Evolutionary conservation across 2,329 filamentous ascomycete genomes (phyloP).

Genomic region (Fusarium robinianum): DNA sequence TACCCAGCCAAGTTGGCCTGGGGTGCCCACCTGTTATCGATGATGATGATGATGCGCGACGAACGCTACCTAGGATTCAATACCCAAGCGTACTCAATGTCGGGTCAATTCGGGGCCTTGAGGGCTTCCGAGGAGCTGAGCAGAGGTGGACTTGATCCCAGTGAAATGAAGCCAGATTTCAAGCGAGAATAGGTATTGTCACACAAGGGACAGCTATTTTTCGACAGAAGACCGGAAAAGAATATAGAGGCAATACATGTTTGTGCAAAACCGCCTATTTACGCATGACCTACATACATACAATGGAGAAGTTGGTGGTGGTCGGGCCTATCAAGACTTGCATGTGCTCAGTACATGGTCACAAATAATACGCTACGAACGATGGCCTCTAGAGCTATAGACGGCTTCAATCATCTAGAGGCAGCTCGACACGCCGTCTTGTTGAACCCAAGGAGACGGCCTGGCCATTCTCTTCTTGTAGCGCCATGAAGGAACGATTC

Average conservation of each 20-base stretch:
- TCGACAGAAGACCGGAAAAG: slow-evolving; percentile 23
- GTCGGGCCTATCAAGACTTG: neutral
- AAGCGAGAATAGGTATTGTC: slow-evolving; percentile 26
- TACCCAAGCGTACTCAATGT: slow-evolving; percentile 23
- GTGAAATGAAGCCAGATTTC: slow-evolving; percentile 24
- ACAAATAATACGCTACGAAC: too few species aligned
- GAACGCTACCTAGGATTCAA: slow-evolving; percentile 28
- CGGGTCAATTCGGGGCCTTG: slow-evolving; percentile 11
- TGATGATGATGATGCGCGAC: slow-evolving; percentile 34
- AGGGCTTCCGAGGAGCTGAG: slow-evolving; percentile 16
- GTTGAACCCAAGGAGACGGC: too few species aligned
- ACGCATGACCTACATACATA: too few species aligned
- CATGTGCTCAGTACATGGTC: too few species aligned
- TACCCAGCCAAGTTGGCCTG: slow-evolving; percentile 17
- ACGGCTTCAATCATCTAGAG: too few species aligned
- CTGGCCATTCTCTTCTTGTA: too few species aligned
- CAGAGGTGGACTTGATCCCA: slow-evolving; percentile 10
- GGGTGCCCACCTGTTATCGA: slow-evolving; percentile 21
- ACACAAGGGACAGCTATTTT: slow-evolving; percentile 13
- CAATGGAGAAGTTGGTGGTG: neutral
- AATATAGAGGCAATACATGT: slow-evolving; percentile 30
- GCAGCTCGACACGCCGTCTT: too few species aligned
- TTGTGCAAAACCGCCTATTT: slow-evolving; percentile 2
- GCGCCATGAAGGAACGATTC: too few species aligned
- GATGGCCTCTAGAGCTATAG: neutral